Percentiles rank a stretch among this genome's conserved stretches.
Evolutionary conservation across 140 eudicot species (phyloP).

Genomic region (Bidens hawaiensis): DNA sequence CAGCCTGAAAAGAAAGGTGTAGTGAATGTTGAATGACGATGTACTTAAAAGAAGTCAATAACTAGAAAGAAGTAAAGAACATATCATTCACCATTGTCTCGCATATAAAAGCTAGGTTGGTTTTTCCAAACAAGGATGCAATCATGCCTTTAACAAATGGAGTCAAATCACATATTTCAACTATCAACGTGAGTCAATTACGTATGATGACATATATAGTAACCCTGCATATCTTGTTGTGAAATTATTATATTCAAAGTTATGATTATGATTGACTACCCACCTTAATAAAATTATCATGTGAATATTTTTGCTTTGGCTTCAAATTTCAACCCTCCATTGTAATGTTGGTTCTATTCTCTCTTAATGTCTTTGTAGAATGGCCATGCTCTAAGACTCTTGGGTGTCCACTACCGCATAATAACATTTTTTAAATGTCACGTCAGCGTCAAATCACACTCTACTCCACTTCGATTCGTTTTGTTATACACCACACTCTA

Average conservation of each 20-base stretch:
- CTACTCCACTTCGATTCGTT: no score
- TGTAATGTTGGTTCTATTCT: not conserved
- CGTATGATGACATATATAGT: not conserved
- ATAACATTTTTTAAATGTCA: no score
- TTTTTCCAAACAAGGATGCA: conserved; percentile 2
- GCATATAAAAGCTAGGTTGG: not conserved
- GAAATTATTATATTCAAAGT: not conserved
- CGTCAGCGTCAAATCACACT: no score
- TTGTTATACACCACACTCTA: no score
- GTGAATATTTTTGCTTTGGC: not conserved
- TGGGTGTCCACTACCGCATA: no score
- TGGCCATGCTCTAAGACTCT: no score
- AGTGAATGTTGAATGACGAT: not conserved
- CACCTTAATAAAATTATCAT: no score
- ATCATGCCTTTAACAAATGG: conserved; percentile 1
- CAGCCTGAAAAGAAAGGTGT: not conserved
- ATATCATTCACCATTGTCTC: conserved; percentile 1
- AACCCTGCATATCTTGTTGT: not conserved
- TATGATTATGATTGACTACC: no score
- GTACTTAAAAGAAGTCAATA: conserved; percentile 2
- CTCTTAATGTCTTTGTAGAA: no score
- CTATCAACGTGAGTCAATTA: not conserved
- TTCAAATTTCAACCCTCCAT: not conserved
- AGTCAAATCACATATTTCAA: conserved; percentile 4
- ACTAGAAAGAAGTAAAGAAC: not conserved